Base-by-base conservation (phyloP, 1,284 basidiomycete species). In the Fereydounia khargensis region DNA sequence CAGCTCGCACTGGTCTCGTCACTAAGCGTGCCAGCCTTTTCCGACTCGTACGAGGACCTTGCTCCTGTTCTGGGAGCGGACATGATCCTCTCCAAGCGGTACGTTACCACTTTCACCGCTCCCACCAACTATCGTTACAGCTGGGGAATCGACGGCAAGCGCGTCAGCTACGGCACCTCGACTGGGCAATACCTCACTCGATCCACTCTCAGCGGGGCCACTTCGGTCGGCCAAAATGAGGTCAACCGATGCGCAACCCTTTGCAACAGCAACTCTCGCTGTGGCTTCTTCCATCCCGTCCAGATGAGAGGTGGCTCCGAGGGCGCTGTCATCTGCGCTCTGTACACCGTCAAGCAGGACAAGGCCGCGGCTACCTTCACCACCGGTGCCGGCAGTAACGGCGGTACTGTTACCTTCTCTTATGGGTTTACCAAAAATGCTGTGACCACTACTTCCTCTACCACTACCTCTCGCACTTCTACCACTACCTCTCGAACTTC, bases 251-350 rank as follows among this genome's bases (percentile, higher is more conserved):
- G 51, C 22, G 41, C 25, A 14, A 18, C 27, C 16, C 21, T 33
- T 16, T 54, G 51, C 30, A 25, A 27, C 9, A 27, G 20, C 3
- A 38, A 13, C 4, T 13, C 14, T 3, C 9, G 27, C 13, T 54
- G 51, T 25, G 36, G 21, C 14, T 54, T 54, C 34, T 41, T 47
- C 28, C 44, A 54, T 9, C 51, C 41, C 9, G 31, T 54, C 35
- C 31, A 54, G 40, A 47, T 54, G 44, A 47, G n/a, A 5, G 41
- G 37, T n/a, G 23, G 30, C 30, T 36, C 22, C 0, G 45, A 43
- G 10, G 51, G 45, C 35, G 39, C 36, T 18, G 51, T 54, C 37
- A 40, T 54, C 27, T 54, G 51, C 28, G 45, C 45, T 10, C 45
- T 54, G 33, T 54, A 44, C 45, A 44, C 40, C 13, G 14, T 18